Percentiles rank a stretch among this genome's conserved stretches.
Evolutionary conservation across 495 filamentous ascomycete species (phyloP).

Genomic region (Aspergillus asperescens): DNA sequence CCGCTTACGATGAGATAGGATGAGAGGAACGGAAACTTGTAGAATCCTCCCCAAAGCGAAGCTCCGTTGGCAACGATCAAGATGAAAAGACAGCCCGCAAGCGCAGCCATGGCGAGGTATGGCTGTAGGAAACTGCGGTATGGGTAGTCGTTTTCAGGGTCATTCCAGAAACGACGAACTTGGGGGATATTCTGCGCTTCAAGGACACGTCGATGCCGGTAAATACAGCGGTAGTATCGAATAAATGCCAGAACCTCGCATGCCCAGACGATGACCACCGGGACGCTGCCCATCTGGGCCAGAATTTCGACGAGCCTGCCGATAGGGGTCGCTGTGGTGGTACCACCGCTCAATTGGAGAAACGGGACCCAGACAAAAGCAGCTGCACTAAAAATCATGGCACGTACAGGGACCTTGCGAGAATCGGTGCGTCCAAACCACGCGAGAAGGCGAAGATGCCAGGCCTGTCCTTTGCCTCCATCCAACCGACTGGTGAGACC

Average conservation of each 20-base stretch:
- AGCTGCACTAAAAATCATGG: not conserved
- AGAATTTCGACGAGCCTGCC: constrained; percentile 3
- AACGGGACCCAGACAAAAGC: constrained; percentile 1
- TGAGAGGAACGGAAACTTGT: not conserved
- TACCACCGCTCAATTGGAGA: not conserved
- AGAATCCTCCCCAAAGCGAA: not conserved
- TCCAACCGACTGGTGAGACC: not conserved
- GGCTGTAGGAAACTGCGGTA: not conserved
- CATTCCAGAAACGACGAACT: not conserved
- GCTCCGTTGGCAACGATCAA: not conserved
- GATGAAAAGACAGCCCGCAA: not conserved
- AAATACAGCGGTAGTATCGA: not conserved
- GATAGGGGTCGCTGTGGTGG: not conserved
- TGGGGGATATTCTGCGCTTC: not conserved
- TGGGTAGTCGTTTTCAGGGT: not conserved
- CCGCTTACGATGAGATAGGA: not conserved
- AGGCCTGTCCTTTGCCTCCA: not conserved
- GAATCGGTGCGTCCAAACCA: not conserved
- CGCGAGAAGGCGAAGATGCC: not conserved
- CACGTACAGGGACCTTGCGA: not conserved
- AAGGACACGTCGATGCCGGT: not conserved
- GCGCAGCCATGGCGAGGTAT: not conserved
- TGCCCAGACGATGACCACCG: not conserved
- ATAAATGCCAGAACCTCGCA: not conserved
- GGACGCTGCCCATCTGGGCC: not conserved